Evolutionary conservation across 768 basidiomycete species (phyloP).

Genomic region (Podaxis sp.): DNA sequence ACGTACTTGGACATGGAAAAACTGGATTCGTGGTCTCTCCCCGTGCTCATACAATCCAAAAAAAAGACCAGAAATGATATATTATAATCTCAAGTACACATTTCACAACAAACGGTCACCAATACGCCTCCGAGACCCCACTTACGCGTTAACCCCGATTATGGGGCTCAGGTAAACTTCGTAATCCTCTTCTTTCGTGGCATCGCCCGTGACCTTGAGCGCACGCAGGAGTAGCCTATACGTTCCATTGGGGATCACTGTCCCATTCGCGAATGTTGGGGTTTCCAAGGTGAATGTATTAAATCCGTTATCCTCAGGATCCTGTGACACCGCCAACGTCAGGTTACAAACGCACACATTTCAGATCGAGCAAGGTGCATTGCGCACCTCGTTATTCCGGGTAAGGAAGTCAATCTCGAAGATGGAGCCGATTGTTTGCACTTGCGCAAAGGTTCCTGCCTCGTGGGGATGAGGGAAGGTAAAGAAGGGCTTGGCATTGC

Average conservation of each 20-base stretch:
- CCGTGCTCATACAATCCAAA: neutral
- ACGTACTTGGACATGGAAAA: neutral
- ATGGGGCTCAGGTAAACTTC: constrained; percentile 45
- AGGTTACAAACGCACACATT: neutral
- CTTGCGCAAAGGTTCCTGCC: constrained; percentile 34
- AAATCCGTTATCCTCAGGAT: constrained; percentile 25
- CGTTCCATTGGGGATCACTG: constrained; percentile 35
- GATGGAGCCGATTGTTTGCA: constrained; percentile 42
- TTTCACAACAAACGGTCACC: neutral
- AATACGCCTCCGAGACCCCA: constrained; percentile 25
- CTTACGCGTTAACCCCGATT: constrained; percentile 42
- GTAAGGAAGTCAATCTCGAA: constrained; percentile 41
- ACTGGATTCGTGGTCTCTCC: neutral
- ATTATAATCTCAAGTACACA: constrained; percentile 1
- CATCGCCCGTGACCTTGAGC: constrained; percentile 38
- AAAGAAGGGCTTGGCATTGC: constrained; percentile 25
- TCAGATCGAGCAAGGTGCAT: neutral
- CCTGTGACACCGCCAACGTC: constrained; percentile 11
- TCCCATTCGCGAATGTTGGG: constrained; percentile 41
- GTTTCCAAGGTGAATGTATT: constrained; percentile 22
- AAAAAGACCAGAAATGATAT: neutral
- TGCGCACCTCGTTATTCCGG: constrained; percentile 40
- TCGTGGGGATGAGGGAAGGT: constrained; percentile 32
- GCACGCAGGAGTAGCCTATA: constrained; percentile 38
- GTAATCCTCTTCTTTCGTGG: constrained; percentile 36